Percentiles rank a stretch among this genome's conserved stretches.
These are phyloP conservation scores for Leccinum broughii DNA, from an alignment of 768 basidiomycete species.

Conservation along the genomic window DNA sequence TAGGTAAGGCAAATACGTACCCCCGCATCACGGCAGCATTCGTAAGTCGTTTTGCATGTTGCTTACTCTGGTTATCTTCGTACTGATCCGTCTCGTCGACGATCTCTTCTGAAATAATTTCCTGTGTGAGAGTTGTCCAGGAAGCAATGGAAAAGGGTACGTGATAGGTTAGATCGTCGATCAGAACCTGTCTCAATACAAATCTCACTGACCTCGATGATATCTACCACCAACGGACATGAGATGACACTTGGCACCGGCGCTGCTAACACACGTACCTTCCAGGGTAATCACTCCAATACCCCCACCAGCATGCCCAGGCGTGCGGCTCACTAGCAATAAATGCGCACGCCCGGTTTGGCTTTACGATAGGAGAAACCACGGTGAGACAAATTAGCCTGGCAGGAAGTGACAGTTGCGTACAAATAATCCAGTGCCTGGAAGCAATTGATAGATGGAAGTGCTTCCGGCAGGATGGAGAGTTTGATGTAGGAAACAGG, in stretches of 20 bases:
- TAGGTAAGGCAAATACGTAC: conserved; percentile 36
- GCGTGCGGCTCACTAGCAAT: conserved; percentile 79
- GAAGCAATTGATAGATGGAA: conserved; percentile 87
- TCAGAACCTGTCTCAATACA: not conserved
- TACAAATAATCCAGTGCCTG: conserved; percentile 94
- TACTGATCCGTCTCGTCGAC: conserved; percentile 94
- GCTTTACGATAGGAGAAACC: conserved; percentile 61
- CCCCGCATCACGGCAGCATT: conserved; percentile 80
- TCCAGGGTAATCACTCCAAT: conserved; percentile 91
- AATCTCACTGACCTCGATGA: conserved; percentile 57
- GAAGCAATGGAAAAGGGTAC: not conserved
- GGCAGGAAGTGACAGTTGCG: conserved; percentile 15
- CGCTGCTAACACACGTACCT: conserved; percentile 41
- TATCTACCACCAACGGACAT: conserved; percentile 43
- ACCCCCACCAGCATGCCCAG: conserved; percentile 80
- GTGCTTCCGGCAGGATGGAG: conserved; percentile 86
- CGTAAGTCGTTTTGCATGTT: conserved; percentile 65
- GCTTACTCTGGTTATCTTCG: conserved; percentile 83
- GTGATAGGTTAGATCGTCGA: not conserved
- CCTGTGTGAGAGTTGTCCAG: conserved; percentile 43
- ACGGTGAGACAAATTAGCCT: conserved; percentile 4
- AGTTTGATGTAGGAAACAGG: conserved; percentile 76
- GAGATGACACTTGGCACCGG: not conserved
- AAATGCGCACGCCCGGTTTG: conserved; percentile 96
- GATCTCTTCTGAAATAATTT: conserved; percentile 95